Conservation (phyloP, 148 eudicot species). For the Dysphania ambrosioides region DNA sequence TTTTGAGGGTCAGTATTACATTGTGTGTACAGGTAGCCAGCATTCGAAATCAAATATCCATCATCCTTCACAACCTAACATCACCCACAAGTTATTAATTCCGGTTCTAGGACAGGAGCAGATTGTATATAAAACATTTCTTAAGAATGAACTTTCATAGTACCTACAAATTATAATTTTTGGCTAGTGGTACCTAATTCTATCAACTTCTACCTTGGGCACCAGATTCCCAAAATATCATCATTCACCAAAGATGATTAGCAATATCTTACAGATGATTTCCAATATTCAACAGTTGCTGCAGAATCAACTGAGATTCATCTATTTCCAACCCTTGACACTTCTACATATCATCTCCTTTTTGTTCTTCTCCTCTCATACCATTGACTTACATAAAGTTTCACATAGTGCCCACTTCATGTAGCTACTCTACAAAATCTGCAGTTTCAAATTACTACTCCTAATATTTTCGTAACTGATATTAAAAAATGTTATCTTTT, state of each 20-base stretch:
- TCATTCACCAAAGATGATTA: not conserved
- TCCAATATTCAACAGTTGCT: not conserved
- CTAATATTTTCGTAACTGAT: not conserved
- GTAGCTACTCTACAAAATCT: not conserved
- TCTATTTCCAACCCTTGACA: constrained; percentile 5
- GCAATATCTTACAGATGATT: constrained; percentile 12
- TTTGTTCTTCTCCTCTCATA: constrained; percentile 9
- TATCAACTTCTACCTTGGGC: not conserved
- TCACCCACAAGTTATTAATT: too few relatives aligned
- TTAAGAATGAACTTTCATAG: too few relatives aligned
- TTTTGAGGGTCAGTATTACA: too few relatives aligned
- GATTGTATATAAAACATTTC: too few relatives aligned
- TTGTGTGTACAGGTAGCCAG: too few relatives aligned
- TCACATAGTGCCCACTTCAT: not conserved
- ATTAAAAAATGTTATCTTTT: too few relatives aligned
- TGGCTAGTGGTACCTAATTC: not conserved
- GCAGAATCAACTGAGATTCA: not conserved
- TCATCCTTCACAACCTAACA: too few relatives aligned
- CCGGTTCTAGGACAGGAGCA: too few relatives aligned
- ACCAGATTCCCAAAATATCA: not conserved
- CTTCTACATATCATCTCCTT: constrained; percentile 15
- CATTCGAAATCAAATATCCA: too few relatives aligned
- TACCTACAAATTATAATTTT: too few relatives aligned
- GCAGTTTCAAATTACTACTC: too few relatives aligned
- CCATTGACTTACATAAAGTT: not conserved